Conservation (phyloP, 805 yeast genomes). For the Candida dajiaensis region DNA sequence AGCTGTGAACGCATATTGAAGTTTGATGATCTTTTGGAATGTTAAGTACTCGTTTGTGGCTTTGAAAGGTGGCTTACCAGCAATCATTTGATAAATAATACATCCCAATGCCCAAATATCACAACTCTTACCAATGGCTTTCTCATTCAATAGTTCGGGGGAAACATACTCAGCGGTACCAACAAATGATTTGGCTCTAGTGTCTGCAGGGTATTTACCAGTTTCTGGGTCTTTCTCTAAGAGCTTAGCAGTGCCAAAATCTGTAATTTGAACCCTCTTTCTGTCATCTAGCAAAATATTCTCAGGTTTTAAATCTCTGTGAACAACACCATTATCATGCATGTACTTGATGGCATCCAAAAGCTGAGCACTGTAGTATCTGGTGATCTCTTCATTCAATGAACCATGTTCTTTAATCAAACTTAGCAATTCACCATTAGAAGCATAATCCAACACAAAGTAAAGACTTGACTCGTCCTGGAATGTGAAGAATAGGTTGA, state of each 20-base stretch:
- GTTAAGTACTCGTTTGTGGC: conserved; percentile 79
- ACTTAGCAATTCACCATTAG: conserved; percentile 69
- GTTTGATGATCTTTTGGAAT: conserved; percentile 73
- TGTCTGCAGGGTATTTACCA: conserved; percentile 58
- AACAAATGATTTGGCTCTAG: conserved; percentile 73
- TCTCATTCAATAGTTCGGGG: conserved; percentile 71
- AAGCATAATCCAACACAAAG: conserved; percentile 73
- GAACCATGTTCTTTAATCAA: conserved; percentile 67
- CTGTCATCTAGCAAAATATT: conserved; percentile 62
- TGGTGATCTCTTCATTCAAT: conserved; percentile 60
- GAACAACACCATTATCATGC: conserved; percentile 73
- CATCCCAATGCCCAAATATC: conserved; percentile 99
- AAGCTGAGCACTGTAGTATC: conserved; percentile 67
- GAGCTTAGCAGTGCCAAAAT: conserved; percentile 79
- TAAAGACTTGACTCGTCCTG: conserved; percentile 71
- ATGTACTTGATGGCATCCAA: conserved; percentile 66
- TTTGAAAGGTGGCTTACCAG: conserved; percentile 85
- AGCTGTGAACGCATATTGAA: conserved; percentile 79
- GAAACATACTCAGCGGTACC: conserved; percentile 96
- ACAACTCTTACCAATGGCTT: conserved; percentile 82
- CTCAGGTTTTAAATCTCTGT: conserved; percentile 81
- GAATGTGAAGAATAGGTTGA: conserved; percentile 69
- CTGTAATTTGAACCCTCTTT: conserved; percentile 64
- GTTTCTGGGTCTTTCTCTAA: conserved; percentile 41
- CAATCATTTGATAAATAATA: conserved; percentile 90